Evolutionary conservation across 805 yeast species (phyloP), one percentile per base, ranked within the genome.

Genomic region (Candida arabinofermentans): DNA sequence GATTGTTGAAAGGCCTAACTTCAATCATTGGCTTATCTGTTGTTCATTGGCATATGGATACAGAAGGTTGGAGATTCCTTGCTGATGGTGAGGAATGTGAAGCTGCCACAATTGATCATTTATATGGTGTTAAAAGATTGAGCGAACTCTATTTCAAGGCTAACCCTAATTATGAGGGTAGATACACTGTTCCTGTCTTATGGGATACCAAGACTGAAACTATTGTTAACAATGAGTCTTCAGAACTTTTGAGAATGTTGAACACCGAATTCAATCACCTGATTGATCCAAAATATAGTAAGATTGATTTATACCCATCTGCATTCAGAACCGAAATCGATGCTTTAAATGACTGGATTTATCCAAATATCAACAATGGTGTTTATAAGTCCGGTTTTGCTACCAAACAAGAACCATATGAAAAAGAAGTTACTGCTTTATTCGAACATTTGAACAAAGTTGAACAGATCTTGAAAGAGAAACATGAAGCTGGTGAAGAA

Each of bases 371-470:
- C 62, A 89, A 90, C 72, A 87, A 86, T 58, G 97, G 96, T 30
- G 97, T 90, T 31, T 91, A 91, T 72, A 91, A 88, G 66, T 51
- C 93, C 2, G 98, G 98, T 0, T 91, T 90, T 64, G 87, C 96
- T 4, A 79, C 88, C 9, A 74, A 74, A 42, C 96, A 87, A 63
- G 88, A 83, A 48, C 86, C 82, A 10, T 90, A 90, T 58, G 91
- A 86, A 49, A 67, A 67, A 40, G 83, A 83, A 53, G 86, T 83
- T 3, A 61, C 53, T 26, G 74, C 72, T 33, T 65, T 90, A 27
- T 90, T 89, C 60, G 65, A 66, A 22, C 74, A 79, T 48, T 70
- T 88, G 57, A 90, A 85, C 53, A 77, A 76, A 53, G 79, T 85
- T 36, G 96, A 88, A 63, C 58, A 59, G 13, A 62, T 84, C 26